These are phyloP conservation scores for Mortierella sp. DNA, from an alignment of 371 early-diverging fungal species.

Conservation along the genomic window DNA sequence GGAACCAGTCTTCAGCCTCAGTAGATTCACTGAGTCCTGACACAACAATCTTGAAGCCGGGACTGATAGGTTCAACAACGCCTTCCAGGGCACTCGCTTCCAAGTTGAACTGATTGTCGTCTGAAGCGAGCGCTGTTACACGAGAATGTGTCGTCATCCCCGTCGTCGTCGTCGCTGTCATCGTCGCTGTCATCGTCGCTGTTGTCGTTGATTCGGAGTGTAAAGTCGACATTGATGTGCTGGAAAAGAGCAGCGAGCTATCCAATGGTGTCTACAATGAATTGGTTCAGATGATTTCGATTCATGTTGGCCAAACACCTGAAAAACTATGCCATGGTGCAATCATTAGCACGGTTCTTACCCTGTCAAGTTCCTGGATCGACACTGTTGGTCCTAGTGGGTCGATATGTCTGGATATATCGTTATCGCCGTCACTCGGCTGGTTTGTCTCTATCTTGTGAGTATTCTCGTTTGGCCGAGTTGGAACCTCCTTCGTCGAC, in stretches of 20 bases:
- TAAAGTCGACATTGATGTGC: constrained; percentile 29
- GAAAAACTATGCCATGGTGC: neutral
- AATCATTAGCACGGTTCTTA: neutral
- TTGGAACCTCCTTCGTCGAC: too few relatives aligned
- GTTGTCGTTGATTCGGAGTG: constrained; percentile 20
- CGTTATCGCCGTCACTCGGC: neutral
- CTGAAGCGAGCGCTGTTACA: too few relatives aligned
- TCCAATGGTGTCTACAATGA: constrained; percentile 24
- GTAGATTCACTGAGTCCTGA: neutral
- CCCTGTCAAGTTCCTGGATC: constrained; percentile 32
- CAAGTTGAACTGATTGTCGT: constrained; percentile 1
- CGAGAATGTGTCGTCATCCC: too few relatives aligned
- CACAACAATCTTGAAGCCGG: neutral
- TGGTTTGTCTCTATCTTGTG: too few relatives aligned
- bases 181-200: constrained; percentile 17
- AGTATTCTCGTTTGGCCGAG: too few relatives aligned
- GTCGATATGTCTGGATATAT: neutral
- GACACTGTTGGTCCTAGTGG: neutral
- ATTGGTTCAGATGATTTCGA: constrained; percentile 44
- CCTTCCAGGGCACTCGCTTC: constrained; percentile 16
- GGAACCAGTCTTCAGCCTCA: neutral
- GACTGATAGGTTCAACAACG: neutral
- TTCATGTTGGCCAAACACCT: neutral
- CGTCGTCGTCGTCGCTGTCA: neutral
- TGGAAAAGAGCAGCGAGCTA: constrained; percentile 34